Conservation (phyloP, 2,329 filamentous ascomycete species). For the Ascochyta pisi region DNA sequence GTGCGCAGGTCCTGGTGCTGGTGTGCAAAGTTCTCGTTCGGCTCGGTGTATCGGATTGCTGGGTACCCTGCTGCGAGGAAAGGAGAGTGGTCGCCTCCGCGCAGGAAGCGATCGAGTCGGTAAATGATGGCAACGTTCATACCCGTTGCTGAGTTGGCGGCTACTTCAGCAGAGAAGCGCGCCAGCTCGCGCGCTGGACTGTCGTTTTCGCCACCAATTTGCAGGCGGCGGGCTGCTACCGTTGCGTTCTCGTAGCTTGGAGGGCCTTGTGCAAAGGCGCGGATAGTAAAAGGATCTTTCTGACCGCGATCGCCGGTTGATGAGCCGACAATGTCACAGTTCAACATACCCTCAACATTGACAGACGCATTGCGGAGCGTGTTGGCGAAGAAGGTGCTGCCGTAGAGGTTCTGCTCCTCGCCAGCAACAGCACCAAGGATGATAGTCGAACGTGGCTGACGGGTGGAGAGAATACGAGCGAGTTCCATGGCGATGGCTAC, state of each 20-base stretch:
- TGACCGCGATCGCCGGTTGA: slow-evolving; percentile 55
- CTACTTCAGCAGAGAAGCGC: slow-evolving; percentile 63
- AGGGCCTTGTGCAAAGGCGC: slow-evolving; percentile 61
- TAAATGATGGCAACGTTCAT: slow-evolving; percentile 66
- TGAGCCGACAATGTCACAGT: slow-evolving; percentile 65
- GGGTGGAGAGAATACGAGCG: slow-evolving; percentile 59
- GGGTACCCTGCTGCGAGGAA: slow-evolving; percentile 64
- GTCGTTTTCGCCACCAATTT: slow-evolving; percentile 59
- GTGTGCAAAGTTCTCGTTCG: slow-evolving; percentile 63
- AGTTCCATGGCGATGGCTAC: slow-evolving; percentile 64
- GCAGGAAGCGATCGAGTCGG: slow-evolving; percentile 62
- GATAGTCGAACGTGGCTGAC: slow-evolving; percentile 59
- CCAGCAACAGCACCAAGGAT: slow-evolving; percentile 64
- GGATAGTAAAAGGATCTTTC: slow-evolving; percentile 59
- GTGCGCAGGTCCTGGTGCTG: slow-evolving; percentile 64
- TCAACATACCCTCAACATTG: slow-evolving; percentile 65
- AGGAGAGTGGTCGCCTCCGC: slow-evolving; percentile 63
- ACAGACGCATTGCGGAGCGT: slow-evolving; percentile 59
- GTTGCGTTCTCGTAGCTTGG: slow-evolving; percentile 54
- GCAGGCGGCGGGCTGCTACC: slow-evolving; percentile 50
- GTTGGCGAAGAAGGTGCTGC: slow-evolving; percentile 60
- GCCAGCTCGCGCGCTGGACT: slow-evolving; percentile 62
- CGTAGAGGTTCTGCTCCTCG: slow-evolving; percentile 64
- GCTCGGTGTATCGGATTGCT: slow-evolving; percentile 64
- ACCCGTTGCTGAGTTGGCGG: slow-evolving; percentile 57